phyloP scores from a whole-genome alignment of 345 rosid genomes.

The Brassica rapa region DNA sequence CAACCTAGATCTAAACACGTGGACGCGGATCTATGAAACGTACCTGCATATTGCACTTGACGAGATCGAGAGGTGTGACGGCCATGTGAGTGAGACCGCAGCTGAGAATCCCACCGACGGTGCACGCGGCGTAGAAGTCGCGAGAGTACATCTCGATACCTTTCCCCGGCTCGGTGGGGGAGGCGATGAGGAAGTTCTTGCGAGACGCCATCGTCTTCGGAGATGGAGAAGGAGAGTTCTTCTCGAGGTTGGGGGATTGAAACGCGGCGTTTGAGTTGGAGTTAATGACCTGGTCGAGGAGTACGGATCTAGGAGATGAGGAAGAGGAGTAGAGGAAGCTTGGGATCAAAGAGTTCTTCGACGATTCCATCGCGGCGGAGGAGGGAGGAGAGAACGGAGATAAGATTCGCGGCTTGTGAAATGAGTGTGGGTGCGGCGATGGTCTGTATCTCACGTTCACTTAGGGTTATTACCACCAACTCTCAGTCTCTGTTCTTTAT shows the following conservation, averaged over 20 bases:
- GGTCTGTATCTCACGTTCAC: background rate
- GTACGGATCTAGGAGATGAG: background rate
- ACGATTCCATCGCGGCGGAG: background rate
- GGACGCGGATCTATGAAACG: background rate
- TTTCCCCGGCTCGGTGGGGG: constrained; percentile 69
- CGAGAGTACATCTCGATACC: constrained; percentile 91
- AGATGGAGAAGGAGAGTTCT: background rate
- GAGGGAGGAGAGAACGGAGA: background rate
- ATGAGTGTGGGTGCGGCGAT: background rate
- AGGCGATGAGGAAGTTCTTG: constrained; percentile 42
- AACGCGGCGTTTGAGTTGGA: background rate
- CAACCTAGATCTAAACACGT: constrained; percentile 23
- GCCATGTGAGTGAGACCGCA: constrained; percentile 95
- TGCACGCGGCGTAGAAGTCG: constrained; percentile 86
- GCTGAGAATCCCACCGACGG: constrained; percentile 85
- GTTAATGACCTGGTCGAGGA: background rate
- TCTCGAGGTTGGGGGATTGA: background rate
- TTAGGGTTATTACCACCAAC: background rate
- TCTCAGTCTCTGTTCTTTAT: background rate
- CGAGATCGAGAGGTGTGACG: constrained; percentile 97
- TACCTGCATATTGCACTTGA: constrained; percentile 99
- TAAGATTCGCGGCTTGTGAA: background rate
- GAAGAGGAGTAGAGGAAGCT: background rate
- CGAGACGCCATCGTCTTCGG: constrained; percentile 21
- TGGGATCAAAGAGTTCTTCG: background rate